Base-by-base conservation (phyloP, 106 monocot species). In the Phalaenopsis aphrodite region DNA sequence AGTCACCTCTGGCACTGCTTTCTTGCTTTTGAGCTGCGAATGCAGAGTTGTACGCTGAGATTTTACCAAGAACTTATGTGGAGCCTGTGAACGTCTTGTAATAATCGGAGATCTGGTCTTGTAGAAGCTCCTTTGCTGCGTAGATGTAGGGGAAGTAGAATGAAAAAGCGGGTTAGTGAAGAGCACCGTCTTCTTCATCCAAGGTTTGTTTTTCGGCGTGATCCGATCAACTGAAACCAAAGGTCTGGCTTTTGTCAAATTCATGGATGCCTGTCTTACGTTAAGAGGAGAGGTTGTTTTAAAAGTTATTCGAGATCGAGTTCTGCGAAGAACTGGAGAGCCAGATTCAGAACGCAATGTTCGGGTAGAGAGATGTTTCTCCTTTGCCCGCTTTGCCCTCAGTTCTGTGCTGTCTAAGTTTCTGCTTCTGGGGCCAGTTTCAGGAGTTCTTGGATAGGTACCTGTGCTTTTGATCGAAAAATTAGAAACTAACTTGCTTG, bases 121-220 rank as follows among this genome's bases (percentile, higher is more conserved):
- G 84, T 66, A 87, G 55, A 86, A 87, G 56, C 46, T 85, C 39
- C 76, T 77, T 4, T 76, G 81, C 16, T 72, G 67, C 37, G 72
- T 67, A 4, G 79, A 56, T 18, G 78, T 38, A 19, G 80, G 78
- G 18, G 85, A 42, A 41, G 86, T 73, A 30, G 85, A 17, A 11
- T 42, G 43, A 84, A 90, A 93, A 47, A 84, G 42, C 9, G 96
- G 88, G 30, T 91, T 96, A 5, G 96, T 93, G 52, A 96, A 96
- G 11, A 92, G 87, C 45, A 92, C 91, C 2, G 96, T 77, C 67
- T 92, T 94, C 85, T 91, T 93, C 23, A 78, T 83, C 87, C 89
- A 90, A 4, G 93, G 90, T 48, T 80, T 55, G 80, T 85, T 80
- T 78, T 83, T 91, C 5, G 89, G 87, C 12, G 89, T 88, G 0